Evolutionary conservation across 1,284 basidiomycete genomes (phyloP).

Genomic region (Trichosporon ovoides): DNA sequence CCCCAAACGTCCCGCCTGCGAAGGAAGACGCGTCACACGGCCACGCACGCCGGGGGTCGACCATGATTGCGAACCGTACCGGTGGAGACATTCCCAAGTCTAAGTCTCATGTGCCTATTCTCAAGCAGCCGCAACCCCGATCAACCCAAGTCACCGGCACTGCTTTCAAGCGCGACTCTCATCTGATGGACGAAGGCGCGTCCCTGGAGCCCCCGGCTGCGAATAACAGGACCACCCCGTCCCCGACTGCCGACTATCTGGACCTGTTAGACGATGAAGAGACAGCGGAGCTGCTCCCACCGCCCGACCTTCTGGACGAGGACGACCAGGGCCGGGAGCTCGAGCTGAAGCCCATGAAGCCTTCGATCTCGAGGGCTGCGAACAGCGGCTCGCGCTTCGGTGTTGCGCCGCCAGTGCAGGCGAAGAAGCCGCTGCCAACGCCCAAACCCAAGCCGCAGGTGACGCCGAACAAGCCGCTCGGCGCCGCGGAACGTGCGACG

Average conservation of each 20-base stretch:
- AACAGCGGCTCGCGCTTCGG: conserved; percentile 13
- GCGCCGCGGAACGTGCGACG: conserved; percentile 19
- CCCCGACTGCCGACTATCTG: conserved; percentile 18
- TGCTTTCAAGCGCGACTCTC: conserved; percentile 34
- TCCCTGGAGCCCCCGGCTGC: conserved; percentile 7
- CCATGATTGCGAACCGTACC: conserved; percentile 37
- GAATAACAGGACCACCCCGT: not conserved
- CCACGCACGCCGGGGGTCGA: conserved; percentile 20
- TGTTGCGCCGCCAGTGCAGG: conserved; percentile 4
- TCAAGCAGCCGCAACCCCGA: conserved; percentile 24
- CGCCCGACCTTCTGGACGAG: conserved; percentile 16
- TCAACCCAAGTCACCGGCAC: conserved; percentile 49
- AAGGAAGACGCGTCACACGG: not conserved
- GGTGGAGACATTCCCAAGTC: conserved; percentile 28
- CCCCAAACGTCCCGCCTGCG: not conserved
- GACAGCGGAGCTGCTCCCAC: not conserved
- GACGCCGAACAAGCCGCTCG: conserved; percentile 10
- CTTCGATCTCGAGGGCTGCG: conserved; percentile 9
- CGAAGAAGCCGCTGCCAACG: conserved; percentile 13
- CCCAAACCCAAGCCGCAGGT: conserved; percentile 15
- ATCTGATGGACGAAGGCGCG: not conserved
- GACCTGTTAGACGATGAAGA: conserved; percentile 15
- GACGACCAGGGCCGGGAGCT: conserved; percentile 12
- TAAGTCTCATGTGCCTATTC: not conserved
- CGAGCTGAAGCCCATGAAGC: conserved; percentile 11